Percentiles rank a stretch among this genome's conserved stretches.
Conservation (phyloP, 202 grass and related monocot species). For the Setaria viridis region DNA sequence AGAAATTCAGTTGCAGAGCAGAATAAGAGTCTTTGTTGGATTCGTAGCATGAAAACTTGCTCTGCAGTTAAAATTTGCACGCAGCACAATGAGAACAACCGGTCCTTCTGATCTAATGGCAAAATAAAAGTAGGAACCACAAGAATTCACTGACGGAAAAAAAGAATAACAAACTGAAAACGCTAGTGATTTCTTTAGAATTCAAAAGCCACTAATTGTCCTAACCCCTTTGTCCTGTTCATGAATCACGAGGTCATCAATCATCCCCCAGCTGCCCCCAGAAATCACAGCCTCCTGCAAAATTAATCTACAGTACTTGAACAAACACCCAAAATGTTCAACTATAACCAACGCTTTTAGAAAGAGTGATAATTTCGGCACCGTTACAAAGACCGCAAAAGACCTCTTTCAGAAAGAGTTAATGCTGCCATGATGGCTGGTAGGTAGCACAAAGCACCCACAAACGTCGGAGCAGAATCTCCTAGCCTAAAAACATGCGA, state of each 20-base stretch:
- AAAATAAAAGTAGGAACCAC: not conserved
- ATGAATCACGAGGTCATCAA: not conserved
- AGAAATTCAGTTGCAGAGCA: slow-evolving; percentile 12
- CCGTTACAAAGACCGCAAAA: no score
- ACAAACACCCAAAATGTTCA: not conserved
- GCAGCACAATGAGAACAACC: no score
- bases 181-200: not conserved
- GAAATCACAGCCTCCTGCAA: not conserved
- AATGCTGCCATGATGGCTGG: slow-evolving; percentile 22
- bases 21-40: not conserved
- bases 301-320: not conserved
- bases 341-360: not conserved
- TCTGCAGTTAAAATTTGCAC: not conserved
- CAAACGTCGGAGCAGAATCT: slow-evolving; percentile 1
- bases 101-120: not conserved
- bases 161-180: not conserved
- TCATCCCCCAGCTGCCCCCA: not conserved
- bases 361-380: not conserved
- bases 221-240: slow-evolving; percentile 11
- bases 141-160: not conserved
- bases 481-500: not conserved
- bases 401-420: not conserved
- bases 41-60: not conserved
- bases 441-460: slow-evolving; percentile 20
- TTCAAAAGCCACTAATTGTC: slow-evolving; percentile 24